Evolutionary conservation across 2,329 filamentous ascomycete species (phyloP), one percentile per base, ranked within the genome.

Genomic region (Seiridium unicorne): DNA sequence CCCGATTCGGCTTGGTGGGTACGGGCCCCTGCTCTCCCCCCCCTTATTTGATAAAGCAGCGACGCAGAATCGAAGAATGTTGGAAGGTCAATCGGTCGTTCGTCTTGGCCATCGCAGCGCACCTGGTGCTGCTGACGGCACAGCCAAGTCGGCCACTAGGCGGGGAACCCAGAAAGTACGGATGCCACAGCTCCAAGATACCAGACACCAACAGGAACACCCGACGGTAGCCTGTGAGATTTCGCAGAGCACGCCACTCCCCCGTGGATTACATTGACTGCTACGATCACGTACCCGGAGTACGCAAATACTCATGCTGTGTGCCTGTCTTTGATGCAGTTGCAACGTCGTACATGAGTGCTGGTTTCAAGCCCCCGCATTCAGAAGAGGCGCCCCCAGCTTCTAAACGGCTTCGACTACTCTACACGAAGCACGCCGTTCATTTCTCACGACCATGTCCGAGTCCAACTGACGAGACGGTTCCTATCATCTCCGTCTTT

Each of bases 41-140:
- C 47, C 48, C 31, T 13, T 54, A n/a, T 48, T 53, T 31, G 51
- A 32, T 59, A 61, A 61, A 61, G 60, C 60, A 59, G 60, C 60
- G 56, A 55, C 31, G 51, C n/a, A 35, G 51, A 51, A 56, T n/a
- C 34, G 31, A 49, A 49, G 47, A 49, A 55, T 55, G 51, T 35
- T 55, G 51, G 34, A 31, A 55, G 34, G 10, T 34, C 32, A 48
- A 58, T 26, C 18, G 18, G 18, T 26, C 18, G 18, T 26, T 26
- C 18, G 18, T 26, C 18, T 26, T 26, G 18, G 18, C 18, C 18
- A 26, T 26, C 18, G 18, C 18, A 26, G 18, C 35, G 46, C 44
- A 55, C 53, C 55, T 48, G 55, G 40, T 58, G 55, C 54, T 26
- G 35, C 40, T 42, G 32, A 36, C 32, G 18, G 55, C 35, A 49